Percentiles rank a stretch among this genome's conserved stretches.
These are phyloP conservation scores for Picea sitchensis DNA, from an alignment of 75 land plant species.

Conservation along the genomic window DNA sequence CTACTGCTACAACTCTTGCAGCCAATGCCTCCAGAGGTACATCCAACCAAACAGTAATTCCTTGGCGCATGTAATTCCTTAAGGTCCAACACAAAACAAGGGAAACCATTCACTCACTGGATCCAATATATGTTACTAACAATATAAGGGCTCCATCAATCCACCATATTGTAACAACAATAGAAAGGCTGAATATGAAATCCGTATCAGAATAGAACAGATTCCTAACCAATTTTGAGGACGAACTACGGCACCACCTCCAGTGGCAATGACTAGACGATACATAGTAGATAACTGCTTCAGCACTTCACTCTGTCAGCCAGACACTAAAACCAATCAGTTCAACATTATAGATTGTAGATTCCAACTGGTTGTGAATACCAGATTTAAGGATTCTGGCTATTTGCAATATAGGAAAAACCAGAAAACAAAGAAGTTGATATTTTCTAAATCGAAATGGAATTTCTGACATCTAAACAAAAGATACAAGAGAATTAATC, in stretches of 20 bases:
- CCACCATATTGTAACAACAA: neutral
- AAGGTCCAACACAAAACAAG: neutral
- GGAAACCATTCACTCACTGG: neutral
- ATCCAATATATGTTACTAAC: neutral
- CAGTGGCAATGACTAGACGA: constrained; percentile 88
- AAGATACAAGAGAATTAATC: neutral
- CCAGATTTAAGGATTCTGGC: neutral
- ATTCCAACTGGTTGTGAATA: neutral
- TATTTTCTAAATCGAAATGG: neutral
- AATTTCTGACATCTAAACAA: neutral
- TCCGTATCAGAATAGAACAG: neutral
- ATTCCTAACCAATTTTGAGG: constrained; percentile 57
- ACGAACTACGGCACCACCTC: constrained; percentile 92
- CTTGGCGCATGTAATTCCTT: constrained; percentile 79
- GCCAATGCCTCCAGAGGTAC: constrained; percentile 93
- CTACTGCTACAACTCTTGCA: constrained; percentile 72
- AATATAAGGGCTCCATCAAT: too few species aligned
- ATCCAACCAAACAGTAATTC: constrained; percentile 83
- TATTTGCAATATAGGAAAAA: neutral
- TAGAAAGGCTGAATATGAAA: neutral
- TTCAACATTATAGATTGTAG: neutral
- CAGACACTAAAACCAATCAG: neutral
- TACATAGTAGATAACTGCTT: constrained; percentile 55
- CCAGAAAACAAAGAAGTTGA: neutral
- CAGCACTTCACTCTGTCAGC: constrained; percentile 70